Base-by-base conservation (phyloP, 768 basidiomycete genomes). In the Baorangia bicolor region DNA sequence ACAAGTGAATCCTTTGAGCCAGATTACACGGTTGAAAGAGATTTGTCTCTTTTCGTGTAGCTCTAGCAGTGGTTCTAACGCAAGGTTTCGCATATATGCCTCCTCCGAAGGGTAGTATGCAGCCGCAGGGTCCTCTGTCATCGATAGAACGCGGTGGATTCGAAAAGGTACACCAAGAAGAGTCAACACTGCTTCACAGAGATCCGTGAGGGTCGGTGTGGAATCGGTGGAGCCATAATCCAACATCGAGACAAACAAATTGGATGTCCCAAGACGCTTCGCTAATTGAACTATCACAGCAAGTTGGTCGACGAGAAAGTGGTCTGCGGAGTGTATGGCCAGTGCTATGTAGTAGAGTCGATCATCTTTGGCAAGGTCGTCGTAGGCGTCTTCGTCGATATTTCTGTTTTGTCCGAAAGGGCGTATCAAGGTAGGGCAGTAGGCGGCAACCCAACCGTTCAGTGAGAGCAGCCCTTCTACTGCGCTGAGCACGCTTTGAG, bases 1-100 rank as follows among this genome's bases (percentile, higher is more conserved):
- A 68, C 97, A 99, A 0, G 97, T 98, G 71, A 99, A 99, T 0
- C 97, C 97, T 67, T 98, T 99, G 58, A 98, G 79, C 97, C 97
- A 99, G 42, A 99, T 83, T 35, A 98, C 97, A 11, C 94, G 79
- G 60, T 86, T 81, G 72, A 99, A 99, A 55, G 82, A 82, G 68
- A 98, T 88, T 23, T 83, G 82, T 25, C 94, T 77, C 65, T 82
- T 88, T 62, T 83, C 73, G 63, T 82, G 78, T 4, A 99, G 81
- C 66, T 99, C 97, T 25, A 83, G 76, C 14, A 99, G 75, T 0
- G 97, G 97, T 63, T 97, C 94, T 31, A 99, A 75, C 0, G 87
- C 97, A 28, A 98, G 77, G 69, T 98, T 99, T 37, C 94, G 83
- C 74, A 88, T 94, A 68, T 94, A 84, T 0, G 96, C 92, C 70